Conservation (phyloP, 345 rosid genomes). For the Anastatica hierochuntica region DNA sequence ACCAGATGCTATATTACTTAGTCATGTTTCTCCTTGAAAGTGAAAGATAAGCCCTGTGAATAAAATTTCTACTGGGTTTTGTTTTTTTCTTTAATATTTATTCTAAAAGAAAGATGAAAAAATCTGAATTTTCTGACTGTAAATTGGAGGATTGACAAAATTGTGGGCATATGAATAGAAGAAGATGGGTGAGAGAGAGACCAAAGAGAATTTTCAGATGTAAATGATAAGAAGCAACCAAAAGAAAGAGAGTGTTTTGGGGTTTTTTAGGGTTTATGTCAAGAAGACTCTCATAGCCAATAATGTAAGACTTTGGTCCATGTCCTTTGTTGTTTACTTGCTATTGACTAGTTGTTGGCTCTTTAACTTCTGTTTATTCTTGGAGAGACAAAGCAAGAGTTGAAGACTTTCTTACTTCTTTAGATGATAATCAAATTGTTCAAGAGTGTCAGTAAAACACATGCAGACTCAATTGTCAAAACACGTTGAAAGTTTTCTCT, state of each 20-base stretch:
- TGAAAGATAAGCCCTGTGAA: constrained; percentile 24
- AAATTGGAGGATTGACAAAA: constrained; percentile 19
- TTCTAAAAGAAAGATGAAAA: constrained; percentile 6
- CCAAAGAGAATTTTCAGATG: constrained; percentile 13
- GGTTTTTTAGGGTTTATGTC: neutral
- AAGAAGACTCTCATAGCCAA: constrained; percentile 6
- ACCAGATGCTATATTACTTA: constrained; percentile 20
- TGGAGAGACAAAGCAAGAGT: too few species aligned
- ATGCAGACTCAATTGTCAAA: too few species aligned
- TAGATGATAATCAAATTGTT: too few species aligned
- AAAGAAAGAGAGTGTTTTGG: neutral
- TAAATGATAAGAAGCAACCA: constrained; percentile 11
- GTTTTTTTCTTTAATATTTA: neutral
- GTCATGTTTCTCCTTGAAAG: constrained; percentile 8
- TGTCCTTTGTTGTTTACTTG: too few species aligned
- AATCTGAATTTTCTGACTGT: constrained; percentile 21
- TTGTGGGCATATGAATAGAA: constrained; percentile 15
- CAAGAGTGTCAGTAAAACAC: too few species aligned
- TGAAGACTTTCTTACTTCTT: too few species aligned
- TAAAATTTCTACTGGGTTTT: constrained; percentile 20
- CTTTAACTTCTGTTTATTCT: too few species aligned
- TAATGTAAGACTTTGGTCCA: constrained; percentile 10
- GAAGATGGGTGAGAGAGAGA: constrained; percentile 12
- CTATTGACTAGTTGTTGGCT: too few species aligned
- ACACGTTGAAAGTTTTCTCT: too few species aligned